phyloP scores from a whole-genome alignment of 2,329 filamentous ascomycete species.

The Phialocephala sp. region DNA sequence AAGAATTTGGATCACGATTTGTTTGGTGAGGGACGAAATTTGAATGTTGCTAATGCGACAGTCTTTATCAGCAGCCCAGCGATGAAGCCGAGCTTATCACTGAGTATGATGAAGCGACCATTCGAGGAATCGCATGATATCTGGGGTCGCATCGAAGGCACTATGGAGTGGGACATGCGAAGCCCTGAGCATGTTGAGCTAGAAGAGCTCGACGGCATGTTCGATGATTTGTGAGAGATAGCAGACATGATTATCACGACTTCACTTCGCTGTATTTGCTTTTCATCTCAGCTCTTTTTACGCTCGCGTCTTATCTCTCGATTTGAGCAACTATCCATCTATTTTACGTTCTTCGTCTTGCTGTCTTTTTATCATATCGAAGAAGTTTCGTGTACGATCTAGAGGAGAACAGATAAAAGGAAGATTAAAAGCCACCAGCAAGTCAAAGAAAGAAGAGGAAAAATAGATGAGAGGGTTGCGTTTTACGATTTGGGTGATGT shows the following conservation, averaged over 20 bases:
- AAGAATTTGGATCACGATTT: slow-evolving; percentile 39
- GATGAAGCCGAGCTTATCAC: slow-evolving; percentile 52
- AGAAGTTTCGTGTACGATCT: slow-evolving; percentile 20
- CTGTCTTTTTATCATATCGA: slow-evolving; percentile 12
- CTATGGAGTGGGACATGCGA: slow-evolving; percentile 64
- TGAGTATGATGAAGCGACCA: slow-evolving; percentile 53
- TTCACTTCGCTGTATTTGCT: slow-evolving; percentile 25
- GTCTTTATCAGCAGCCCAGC: slow-evolving; percentile 59
- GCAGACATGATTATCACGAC: slow-evolving; percentile 5
- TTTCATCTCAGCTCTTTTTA: slow-evolving; percentile 20
- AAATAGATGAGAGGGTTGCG: slow-evolving; percentile 11
- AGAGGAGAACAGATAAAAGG: slow-evolving; percentile 17
- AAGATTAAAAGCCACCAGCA: slow-evolving; percentile 22
- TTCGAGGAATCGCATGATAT: slow-evolving; percentile 45
- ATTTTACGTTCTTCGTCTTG: slow-evolving; percentile 14
- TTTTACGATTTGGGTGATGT: neutral
- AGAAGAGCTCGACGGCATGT: slow-evolving; percentile 88
- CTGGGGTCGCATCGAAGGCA: slow-evolving; percentile 44
- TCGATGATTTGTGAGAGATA: slow-evolving; percentile 63
- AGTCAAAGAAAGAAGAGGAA: slow-evolving; percentile 13
- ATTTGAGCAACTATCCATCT: neutral
- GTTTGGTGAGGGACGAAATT: slow-evolving; percentile 44
- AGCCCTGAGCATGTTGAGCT: slow-evolving; percentile 90
- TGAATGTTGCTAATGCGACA: slow-evolving; percentile 25
- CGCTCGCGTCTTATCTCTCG: neutral